Base-by-base conservation (phyloP, 2,329 filamentous ascomycete genomes). In the Phoma herbarum region DNA sequence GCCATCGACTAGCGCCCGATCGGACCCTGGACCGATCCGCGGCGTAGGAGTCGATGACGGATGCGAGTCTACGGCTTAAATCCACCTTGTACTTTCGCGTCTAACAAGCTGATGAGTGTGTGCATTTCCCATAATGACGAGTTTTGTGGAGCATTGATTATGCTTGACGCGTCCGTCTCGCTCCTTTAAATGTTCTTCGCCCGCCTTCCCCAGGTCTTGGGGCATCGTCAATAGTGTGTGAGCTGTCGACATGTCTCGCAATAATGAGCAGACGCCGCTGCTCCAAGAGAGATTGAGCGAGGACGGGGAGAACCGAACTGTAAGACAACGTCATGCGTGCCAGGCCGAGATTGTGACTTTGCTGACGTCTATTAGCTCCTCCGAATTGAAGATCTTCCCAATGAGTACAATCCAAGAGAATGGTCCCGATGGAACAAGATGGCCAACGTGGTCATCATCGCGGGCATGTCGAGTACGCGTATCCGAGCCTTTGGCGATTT, bases 371-470 rank as follows among this genome's bases (percentile, higher is more conserved):
- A 47, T 12, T 18, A 67, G 64, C n/a, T 63, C 35, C 60, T 72
- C 33, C 64, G 62, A 7, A 67, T 73, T 20, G 52, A 60, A 60
- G 70, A 69, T 59, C 51, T 70, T 72, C 57, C 69, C 44, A 79
- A 80, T 61, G 64, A 74, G 6, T 78, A 78, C 22, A 80, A 83
- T 60, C 82, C 82, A 18, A 71, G 80, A 61, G 73, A 78, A 69
- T 84, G 82, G 83, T 68, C 72, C 11, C 68, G 69, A 58, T 66
- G 68, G 47, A 77, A 73, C 59, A 84, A 84, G 62, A 73, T 84
- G 66, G 65, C 75, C 45, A 85, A 85, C 58, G 80, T 84, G 28
- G 76, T 72, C 12, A 78, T 84, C 49, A 83, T 84, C 54, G 81
- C 82, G 4, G 68, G 78, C 35, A 84, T 85, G 82, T 75, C 81